Percentiles rank a stretch among this genome's conserved stretches.
These are phyloP conservation scores for Chaetothyriales sp. DNA, from an alignment of 2,329 filamentous ascomycete genomes.

Conservation along the genomic window DNA sequence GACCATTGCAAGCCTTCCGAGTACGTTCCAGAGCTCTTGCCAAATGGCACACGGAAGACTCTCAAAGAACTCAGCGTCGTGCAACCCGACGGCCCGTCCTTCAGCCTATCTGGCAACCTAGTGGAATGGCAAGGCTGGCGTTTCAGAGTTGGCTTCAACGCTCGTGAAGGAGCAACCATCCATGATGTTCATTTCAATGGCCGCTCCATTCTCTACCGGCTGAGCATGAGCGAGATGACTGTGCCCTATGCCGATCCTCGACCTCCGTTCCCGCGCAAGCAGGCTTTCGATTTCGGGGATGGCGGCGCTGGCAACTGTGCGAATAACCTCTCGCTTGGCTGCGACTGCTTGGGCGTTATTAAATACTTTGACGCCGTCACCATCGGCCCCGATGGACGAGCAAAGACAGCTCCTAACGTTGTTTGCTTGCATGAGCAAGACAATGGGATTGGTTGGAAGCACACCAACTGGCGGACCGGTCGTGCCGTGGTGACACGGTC, in stretches of 20 bases:
- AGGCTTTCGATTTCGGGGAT: conserved; percentile 60
- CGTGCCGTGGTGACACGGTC: conserved; percentile 48
- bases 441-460: conserved; percentile 56
- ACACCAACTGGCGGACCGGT: conserved; percentile 53
- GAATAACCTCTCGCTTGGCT: conserved; percentile 55
- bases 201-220: conserved; percentile 51
- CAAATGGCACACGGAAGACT: conserved; percentile 35
- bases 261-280: conserved; percentile 53
- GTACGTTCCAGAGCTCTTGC: conserved; percentile 39
- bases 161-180: conserved; percentile 55
- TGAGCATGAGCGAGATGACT: conserved; percentile 57
- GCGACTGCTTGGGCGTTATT: conserved; percentile 55
- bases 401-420: conserved; percentile 42
- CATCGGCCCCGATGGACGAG: conserved; percentile 40
- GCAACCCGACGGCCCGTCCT: conserved; percentile 57
- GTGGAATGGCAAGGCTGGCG: conserved; percentile 55
- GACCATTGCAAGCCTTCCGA: conserved; percentile 40
- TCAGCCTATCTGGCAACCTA: conserved; percentile 40
- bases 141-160: conserved; percentile 53
- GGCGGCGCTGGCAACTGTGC: conserved; percentile 52
- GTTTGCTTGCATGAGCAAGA: conserved; percentile 59
- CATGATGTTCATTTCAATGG: conserved; percentile 57
- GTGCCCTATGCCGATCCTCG: conserved; percentile 56
- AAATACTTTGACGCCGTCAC: conserved; percentile 50
- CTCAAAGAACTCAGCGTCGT: conserved; percentile 59